Evolutionary conservation across 257 asterid genomes (phyloP).

Genomic region (Solanum tarijense): DNA sequence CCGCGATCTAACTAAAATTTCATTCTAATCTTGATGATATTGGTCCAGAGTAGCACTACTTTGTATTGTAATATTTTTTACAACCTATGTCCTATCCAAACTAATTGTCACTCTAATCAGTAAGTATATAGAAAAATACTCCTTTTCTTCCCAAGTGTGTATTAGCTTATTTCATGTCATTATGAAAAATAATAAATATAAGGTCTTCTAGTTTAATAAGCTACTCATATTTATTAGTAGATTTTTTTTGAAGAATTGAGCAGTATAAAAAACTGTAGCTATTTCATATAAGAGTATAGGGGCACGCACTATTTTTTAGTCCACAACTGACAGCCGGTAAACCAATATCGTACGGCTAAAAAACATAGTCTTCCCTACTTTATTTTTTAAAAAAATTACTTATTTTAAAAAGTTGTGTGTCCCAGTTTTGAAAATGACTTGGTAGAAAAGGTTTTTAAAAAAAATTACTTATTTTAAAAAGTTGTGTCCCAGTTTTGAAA

Average conservation of each 20-base stretch:
- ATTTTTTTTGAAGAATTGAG: not conserved
- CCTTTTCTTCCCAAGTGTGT: no score
- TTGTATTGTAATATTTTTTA: not conserved
- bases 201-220: not conserved
- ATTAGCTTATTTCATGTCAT: not conserved
- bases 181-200: not conserved
- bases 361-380: not conserved
- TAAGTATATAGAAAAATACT: no score
- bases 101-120: not conserved
- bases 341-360: conserved; percentile 12
- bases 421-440: conserved; percentile 22
- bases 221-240: no score
- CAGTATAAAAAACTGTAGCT: not conserved
- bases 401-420: not conserved
- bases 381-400: not conserved
- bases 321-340: conserved; percentile 13
- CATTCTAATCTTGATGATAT: not conserved
- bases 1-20: not conserved
- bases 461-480: not conserved
- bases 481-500: conserved; percentile 17
- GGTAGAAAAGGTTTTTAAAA: conserved; percentile 1
- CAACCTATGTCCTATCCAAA: not conserved
- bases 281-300: not conserved
- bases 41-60: not conserved
- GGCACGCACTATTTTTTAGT: not conserved